phyloP scores from a whole-genome alignment of 495 filamentous ascomycete genomes.

The Penicillium parvum region DNA sequence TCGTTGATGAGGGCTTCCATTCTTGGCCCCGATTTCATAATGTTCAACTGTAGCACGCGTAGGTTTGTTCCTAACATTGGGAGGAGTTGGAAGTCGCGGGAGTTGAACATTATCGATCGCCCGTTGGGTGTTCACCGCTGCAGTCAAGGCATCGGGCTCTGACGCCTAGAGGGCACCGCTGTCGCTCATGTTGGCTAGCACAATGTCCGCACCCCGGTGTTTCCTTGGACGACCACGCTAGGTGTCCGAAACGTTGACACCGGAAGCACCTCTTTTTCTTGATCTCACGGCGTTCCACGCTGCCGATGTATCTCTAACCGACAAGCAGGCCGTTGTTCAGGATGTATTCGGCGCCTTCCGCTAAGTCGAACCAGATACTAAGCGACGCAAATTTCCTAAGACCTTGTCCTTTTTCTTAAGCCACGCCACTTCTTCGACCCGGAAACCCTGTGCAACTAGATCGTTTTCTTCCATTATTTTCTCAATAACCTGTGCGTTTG shows the following conservation, averaged over 20 bases:
- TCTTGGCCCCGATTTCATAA: slow-evolving; percentile 20
- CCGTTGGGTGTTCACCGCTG: slow-evolving; percentile 19
- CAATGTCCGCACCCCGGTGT: slow-evolving; percentile 24
- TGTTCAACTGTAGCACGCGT: slow-evolving; percentile 26
- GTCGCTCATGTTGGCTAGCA: slow-evolving; percentile 15
- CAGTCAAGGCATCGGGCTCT: slow-evolving; percentile 20
- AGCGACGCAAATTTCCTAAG: slow-evolving; percentile 14
- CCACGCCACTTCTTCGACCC: slow-evolving; percentile 22
- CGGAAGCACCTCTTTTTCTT: slow-evolving; percentile 24
- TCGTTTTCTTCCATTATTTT: slow-evolving; percentile 27
- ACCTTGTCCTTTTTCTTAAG: slow-evolving; percentile 18
- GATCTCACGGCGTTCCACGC: slow-evolving; percentile 15
- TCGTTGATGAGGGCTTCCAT: slow-evolving; percentile 33
- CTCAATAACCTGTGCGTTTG: slow-evolving; percentile 3
- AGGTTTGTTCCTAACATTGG: slow-evolving; percentile 23
- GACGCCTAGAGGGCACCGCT: slow-evolving; percentile 17
- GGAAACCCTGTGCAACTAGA: slow-evolving; percentile 11
- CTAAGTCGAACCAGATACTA: slow-evolving; percentile 21
- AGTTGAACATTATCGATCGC: slow-evolving; percentile 12
- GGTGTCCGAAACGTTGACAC: slow-evolving; percentile 26
- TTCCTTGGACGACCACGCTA: slow-evolving; percentile 32
- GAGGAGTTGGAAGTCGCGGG: slow-evolving; percentile 4
- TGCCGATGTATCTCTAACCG: slow-evolving; percentile 15
- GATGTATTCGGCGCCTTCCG: slow-evolving; percentile 18
- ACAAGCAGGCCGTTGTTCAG: slow-evolving; percentile 21